Percentiles rank a stretch among this genome's conserved stretches.
These are phyloP conservation scores for Hydnum rufescens DNA, from an alignment of 768 basidiomycete genomes.

Conservation along the genomic window DNA sequence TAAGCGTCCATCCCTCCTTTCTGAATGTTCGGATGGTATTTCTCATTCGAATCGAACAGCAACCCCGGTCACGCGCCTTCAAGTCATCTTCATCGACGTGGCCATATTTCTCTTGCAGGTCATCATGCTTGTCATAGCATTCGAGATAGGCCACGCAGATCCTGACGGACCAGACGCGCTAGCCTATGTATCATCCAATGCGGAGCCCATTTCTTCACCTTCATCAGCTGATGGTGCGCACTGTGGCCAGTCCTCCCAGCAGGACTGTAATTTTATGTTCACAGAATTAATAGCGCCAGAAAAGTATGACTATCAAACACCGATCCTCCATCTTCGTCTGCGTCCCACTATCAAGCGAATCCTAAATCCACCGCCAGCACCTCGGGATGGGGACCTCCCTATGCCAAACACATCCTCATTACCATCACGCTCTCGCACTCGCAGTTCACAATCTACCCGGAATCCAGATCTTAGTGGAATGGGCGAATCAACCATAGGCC, in stretches of 20 bases:
- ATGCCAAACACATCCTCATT: no score
- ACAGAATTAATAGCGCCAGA: not conserved
- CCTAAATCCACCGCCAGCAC: not conserved
- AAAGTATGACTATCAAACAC: not conserved
- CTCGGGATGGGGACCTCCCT: not conserved
- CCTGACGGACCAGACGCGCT: slow-evolving; percentile 9
- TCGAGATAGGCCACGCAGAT: slow-evolving; percentile 6
- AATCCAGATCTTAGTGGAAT: no score
- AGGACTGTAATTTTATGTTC: not conserved
- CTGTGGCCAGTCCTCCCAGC: not conserved
- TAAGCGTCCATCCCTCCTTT: no score
- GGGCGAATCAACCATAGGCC: not conserved
- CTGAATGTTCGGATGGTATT: not conserved
- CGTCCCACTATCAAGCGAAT: not conserved
- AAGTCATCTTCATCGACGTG: slow-evolving; percentile 4
- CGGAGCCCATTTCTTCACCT: not conserved
- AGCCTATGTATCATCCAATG: not conserved
- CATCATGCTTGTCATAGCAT: slow-evolving; percentile 9
- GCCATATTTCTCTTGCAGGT: slow-evolving; percentile 9
- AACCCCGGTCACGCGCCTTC: slow-evolving; percentile 1
- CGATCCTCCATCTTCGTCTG: not conserved
- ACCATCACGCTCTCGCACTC: no score
- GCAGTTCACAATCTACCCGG: no score
- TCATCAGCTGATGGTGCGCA: not conserved
- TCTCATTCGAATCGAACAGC: slow-evolving; percentile 1